Conservation (phyloP, 305 asterid genomes). For the Striga hermonthica region DNA sequence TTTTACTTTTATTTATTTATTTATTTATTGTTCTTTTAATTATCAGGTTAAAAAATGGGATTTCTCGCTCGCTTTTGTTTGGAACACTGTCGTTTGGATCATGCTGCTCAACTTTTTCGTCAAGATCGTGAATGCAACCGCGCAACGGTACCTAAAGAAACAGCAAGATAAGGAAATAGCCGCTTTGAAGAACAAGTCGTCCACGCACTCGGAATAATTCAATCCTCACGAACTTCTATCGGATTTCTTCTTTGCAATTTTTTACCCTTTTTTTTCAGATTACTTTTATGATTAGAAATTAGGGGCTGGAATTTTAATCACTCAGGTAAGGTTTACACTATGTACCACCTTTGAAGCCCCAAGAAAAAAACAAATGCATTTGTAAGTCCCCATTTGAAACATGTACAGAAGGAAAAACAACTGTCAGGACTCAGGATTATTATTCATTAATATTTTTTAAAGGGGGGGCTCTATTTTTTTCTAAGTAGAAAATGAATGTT, state of each 20-base stretch:
- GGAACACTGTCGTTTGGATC: conserved; percentile 94
- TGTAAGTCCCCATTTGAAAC: conserved; percentile 31
- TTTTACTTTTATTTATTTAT: neutral
- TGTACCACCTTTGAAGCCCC: conserved; percentile 35
- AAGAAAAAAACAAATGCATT: conserved; percentile 16
- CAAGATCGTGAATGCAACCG: conserved; percentile 80
- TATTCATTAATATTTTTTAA: conserved; percentile 19
- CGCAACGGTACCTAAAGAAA: conserved; percentile 63
- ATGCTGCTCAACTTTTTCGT: conserved; percentile 82
- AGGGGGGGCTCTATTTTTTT: conserved; percentile 23
- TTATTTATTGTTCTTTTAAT: neutral
- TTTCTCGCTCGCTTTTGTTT: conserved; percentile 63
- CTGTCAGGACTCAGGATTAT: conserved; percentile 30
- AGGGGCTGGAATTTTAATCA: conserved; percentile 15
- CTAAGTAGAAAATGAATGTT: neutral
- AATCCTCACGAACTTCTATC: conserved; percentile 30
- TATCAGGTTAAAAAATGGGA: conserved; percentile 72
- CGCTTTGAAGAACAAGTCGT: conserved; percentile 55
- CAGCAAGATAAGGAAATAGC: conserved; percentile 66
- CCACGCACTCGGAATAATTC: conserved; percentile 36
- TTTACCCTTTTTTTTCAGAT: neutral
- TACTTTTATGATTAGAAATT: conserved; percentile 9
- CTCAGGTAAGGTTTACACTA: conserved; percentile 28
- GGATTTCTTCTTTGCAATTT: neutral
- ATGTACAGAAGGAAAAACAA: conserved; percentile 38